Percentiles rank a stretch among this genome's conserved stretches.
Conservation (phyloP, 2,329 filamentous ascomycete species). For the Ophiocordyceps sinensis region DNA sequence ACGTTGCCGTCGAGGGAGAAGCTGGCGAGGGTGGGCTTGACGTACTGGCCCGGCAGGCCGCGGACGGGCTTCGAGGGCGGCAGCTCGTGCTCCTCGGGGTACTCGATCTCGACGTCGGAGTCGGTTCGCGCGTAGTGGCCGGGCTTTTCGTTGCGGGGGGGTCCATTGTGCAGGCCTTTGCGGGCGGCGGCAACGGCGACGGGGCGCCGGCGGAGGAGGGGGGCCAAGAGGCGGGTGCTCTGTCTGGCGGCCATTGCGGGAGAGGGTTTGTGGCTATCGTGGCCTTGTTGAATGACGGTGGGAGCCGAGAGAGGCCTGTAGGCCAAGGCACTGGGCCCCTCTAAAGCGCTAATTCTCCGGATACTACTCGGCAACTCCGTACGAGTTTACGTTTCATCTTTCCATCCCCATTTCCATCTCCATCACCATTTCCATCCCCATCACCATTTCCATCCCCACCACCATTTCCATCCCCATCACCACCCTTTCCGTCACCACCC, state of each 20-base stretch:
- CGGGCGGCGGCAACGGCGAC: slow-evolving; percentile 9
- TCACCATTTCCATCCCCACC: too few species aligned
- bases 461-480: too few species aligned
- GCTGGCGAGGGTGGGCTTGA: slow-evolving; percentile 69
- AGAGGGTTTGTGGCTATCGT: neutral
- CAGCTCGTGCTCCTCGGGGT: slow-evolving; percentile 60
- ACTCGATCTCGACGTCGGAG: slow-evolving; percentile 61
- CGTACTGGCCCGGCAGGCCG: slow-evolving; percentile 65
- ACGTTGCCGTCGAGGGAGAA: slow-evolving; percentile 81
- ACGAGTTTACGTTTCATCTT: too few species aligned
- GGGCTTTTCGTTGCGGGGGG: slow-evolving; percentile 24
- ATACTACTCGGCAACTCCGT: too few species aligned
- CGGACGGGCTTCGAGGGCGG: slow-evolving; percentile 56
- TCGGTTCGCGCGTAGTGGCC: slow-evolving; percentile 70
- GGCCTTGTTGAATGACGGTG: neutral
- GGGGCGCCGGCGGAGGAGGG: slow-evolving; percentile 14
- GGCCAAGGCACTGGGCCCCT: too few species aligned
- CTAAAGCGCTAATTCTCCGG: too few species aligned
- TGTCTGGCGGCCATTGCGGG: slow-evolving; percentile 7
- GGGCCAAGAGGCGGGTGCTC: slow-evolving; percentile 8
- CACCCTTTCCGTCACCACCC: too few species aligned
- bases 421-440: too few species aligned
- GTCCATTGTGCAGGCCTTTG: slow-evolving; percentile 14
- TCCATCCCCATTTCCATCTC: too few species aligned
- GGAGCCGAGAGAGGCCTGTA: too few species aligned